Percentiles rank a stretch among this genome's conserved stretches.
phyloP scores from a whole-genome alignment of 2,329 filamentous ascomycete genomes.

The Lachnellula occidentalis region DNA sequence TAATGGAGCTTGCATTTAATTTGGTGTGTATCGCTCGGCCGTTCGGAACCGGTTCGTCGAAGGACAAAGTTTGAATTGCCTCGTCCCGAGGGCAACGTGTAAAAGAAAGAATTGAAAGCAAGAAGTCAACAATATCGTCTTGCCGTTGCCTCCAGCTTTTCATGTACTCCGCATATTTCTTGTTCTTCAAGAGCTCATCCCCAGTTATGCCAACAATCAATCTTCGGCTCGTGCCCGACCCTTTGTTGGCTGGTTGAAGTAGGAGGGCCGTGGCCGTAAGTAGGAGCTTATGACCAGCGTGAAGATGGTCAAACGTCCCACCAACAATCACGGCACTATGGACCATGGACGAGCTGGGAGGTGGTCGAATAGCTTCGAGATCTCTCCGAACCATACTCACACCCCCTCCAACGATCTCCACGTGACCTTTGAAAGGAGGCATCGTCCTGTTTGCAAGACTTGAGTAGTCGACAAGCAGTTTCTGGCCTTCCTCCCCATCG shows the following conservation, averaged over 20 bases:
- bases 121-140: slow-evolving; percentile 62
- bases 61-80: slow-evolving; percentile 27
- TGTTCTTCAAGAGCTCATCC: slow-evolving; percentile 79
- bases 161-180: slow-evolving; percentile 77
- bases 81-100: slow-evolving; percentile 33
- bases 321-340: slow-evolving; percentile 72
- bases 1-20: slow-evolving; percentile 55
- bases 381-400: slow-evolving; percentile 38
- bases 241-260: slow-evolving; percentile 44
- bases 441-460: slow-evolving; percentile 42
- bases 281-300: slow-evolving; percentile 92
- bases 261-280: slow-evolving; percentile 80
- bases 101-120: slow-evolving; percentile 55
- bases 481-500: slow-evolving; percentile 58
- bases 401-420: slow-evolving; percentile 48
- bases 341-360: slow-evolving; percentile 14
- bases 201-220: slow-evolving; percentile 85
- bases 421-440: slow-evolving; percentile 43
- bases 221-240: slow-evolving; percentile 40
- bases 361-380: neutral
- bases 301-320: slow-evolving; percentile 94
- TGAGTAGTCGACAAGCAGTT: slow-evolving; percentile 47
- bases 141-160: slow-evolving; percentile 77
- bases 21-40: slow-evolving; percentile 49
- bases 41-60: slow-evolving; percentile 31